Base-by-base conservation (phyloP, 768 basidiomycete species). In the Pulveroboletus sp. region DNA sequence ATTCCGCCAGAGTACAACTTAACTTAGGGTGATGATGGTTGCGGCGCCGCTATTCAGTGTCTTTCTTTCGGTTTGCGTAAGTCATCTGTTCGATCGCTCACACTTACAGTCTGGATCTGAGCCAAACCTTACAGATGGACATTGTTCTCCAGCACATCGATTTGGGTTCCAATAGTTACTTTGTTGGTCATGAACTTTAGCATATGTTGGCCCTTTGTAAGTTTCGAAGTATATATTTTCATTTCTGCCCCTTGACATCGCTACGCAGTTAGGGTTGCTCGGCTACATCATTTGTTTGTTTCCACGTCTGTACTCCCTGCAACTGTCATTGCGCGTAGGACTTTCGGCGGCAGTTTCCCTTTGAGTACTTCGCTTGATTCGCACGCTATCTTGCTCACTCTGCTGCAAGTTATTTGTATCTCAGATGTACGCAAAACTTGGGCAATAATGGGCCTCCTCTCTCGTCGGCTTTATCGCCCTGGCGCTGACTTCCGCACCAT, bases 41-140 rank as follows among this genome's bases (percentile, higher is more conserved):
- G 77, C 73, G 3, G 74, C 77, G 0, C 83, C 82, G 1, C 52
- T 81, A 14, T 74, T 81, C 50, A 67, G 77, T 22, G 42, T 74
- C 79, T 5, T 79, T 84, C 63, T 85, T 86, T 65, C 83, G 83
- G 83, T 82, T 86, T 59, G 76, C 68, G 73, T 78, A 51, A 59
- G 73, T 68, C 8, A 2, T 40, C 37, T 32, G 3, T 17, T 4
- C 38, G 11, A 16, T 30, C 6, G 23, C 26, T 43, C 22, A 30
- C 16, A n/a, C n/a, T 22, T 23, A 20, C 20, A 44, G 7, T n/a
- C n/a, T n/a, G n/a, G n/a, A 43, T 34, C 13, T 51, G 35, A 47
- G 23, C 26, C 24, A 20, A 49, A 40, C 5, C 34, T 37, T 22
- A 42, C 40, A 80, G 81, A 24, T 83, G 82, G 82, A 80, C 82